Evolutionary conservation across 495 filamentous ascomycete genomes (phyloP), one percentile per base, ranked within the genome.

Genomic region (Aspergillus hancockii): DNA sequence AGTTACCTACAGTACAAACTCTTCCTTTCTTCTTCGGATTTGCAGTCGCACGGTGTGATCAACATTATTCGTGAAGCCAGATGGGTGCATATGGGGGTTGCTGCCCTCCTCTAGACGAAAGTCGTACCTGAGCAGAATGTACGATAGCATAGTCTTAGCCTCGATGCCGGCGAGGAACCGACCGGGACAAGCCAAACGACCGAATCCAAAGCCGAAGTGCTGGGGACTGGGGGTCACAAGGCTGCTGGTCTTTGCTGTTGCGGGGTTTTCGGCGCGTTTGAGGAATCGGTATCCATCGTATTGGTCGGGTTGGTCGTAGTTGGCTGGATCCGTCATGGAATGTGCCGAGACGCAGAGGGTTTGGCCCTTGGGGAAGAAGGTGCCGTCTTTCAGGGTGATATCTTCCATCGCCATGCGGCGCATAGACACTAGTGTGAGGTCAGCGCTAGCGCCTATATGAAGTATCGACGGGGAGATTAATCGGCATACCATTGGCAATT

Each of bases 141-240:
- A 28, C 25, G 25, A 28, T 28, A 28, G 25, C 25, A 28, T 28
- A 28, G 25, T 28, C 25, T 28, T 28, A 28, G 25, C 25, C 25
- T 28, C 25, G 25, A 28, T 28, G n/a, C n/a, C n/a, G n/a, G n/a
- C n/a, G n/a, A n/a, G n/a, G n/a, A n/a, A n/a, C n/a, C n/a, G n/a
- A 28, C 77, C 77, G 13, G 77, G 77, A 50, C 77, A 80, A 0
- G 81, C 75, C 43, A 81, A 74, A 31, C 60, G 62, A 1, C 78
- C 77, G 51, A 69, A 59, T 4, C 78, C 77, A 54, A 77, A 80
- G 1, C 55, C 54, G 1, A 76, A 55, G 55, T 71, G 63, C 21
- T 74, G 58, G 19, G 62, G 52, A 40, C 61, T 71, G 4, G 76
- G 70, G 21, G 61, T 62, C 2, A 70, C 70, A 13, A 76, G 52